Conservation (phyloP, 306 rosid genomes). For the Spatholobus suberectus region DNA sequence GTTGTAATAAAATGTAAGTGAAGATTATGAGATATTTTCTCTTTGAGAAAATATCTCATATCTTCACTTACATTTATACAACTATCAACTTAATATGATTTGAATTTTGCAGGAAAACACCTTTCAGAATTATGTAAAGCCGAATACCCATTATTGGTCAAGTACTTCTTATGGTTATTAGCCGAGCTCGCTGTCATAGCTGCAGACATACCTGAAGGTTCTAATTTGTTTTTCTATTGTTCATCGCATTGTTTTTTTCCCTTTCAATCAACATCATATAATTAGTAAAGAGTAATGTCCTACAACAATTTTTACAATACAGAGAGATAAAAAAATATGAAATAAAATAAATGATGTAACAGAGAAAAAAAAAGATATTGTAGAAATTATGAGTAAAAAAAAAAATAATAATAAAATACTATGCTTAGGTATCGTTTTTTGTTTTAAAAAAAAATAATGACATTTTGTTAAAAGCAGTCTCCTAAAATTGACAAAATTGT, state of each 20-base stretch:
- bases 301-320: no score
- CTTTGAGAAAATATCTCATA: not conserved
- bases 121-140: conserved; percentile 83
- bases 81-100: no score
- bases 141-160: conserved; percentile 74
- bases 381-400: no score
- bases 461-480: not conserved
- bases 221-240: not conserved
- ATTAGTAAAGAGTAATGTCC: no score
- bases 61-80: no score
- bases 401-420: not conserved
- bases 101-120: conserved; percentile 68
- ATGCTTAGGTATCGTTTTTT: not conserved
- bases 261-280: conserved; percentile 12
- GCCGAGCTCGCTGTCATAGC: conserved; percentile 90
- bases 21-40: no score
- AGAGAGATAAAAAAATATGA: no score
- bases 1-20: no score
- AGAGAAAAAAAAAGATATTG: no score
- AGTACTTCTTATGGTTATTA: conserved; percentile 80
- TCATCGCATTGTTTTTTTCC: not conserved
- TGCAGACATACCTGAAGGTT: conserved; percentile 95
- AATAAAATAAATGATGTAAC: no score
- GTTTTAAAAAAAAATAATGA: not conserved
- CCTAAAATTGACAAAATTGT: not conserved